Conservation (phyloP, 2,329 filamentous ascomycete genomes). For the Hymenoscyphus fructigenus region DNA sequence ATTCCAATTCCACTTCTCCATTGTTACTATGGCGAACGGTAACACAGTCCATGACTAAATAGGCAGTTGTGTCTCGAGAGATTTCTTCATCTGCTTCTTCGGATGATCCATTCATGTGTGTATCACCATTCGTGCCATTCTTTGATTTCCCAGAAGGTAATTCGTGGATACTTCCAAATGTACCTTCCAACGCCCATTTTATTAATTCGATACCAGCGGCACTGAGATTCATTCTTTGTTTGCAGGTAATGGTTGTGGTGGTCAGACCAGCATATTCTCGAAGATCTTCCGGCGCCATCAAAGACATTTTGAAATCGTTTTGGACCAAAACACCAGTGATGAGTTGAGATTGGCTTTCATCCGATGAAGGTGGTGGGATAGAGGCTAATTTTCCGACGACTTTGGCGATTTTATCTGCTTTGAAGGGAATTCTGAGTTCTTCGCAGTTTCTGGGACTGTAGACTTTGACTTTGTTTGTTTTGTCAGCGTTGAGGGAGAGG, state of each 20-base stretch:
- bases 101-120: constrained; percentile 39
- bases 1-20: constrained; percentile 86
- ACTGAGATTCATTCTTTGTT: constrained; percentile 82
- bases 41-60: constrained; percentile 86
- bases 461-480: constrained; percentile 78
- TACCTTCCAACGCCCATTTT: constrained; percentile 89
- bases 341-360: constrained; percentile 54
- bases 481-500: constrained; percentile 83
- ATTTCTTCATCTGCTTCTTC: constrained; percentile 68
- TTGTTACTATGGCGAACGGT: constrained; percentile 73
- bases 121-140: constrained; percentile 44
- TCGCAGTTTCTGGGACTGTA: constrained; percentile 94
- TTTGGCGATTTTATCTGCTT: constrained; percentile 90
- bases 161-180: constrained; percentile 83
- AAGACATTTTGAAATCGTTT: constrained; percentile 93
- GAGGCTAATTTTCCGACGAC: constrained; percentile 92
- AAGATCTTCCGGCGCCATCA: constrained; percentile 96
- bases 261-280: constrained; percentile 96
- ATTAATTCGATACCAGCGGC: constrained; percentile 90
- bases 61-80: constrained; percentile 52
- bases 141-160: constrained; percentile 40
- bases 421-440: constrained; percentile 91
- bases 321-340: constrained; percentile 92
- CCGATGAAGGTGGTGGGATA: constrained; percentile 57
- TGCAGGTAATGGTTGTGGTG: constrained; percentile 90